phyloP scores from a whole-genome alignment of 1,284 basidiomycete genomes.

The Fistulina hepatica region DNA sequence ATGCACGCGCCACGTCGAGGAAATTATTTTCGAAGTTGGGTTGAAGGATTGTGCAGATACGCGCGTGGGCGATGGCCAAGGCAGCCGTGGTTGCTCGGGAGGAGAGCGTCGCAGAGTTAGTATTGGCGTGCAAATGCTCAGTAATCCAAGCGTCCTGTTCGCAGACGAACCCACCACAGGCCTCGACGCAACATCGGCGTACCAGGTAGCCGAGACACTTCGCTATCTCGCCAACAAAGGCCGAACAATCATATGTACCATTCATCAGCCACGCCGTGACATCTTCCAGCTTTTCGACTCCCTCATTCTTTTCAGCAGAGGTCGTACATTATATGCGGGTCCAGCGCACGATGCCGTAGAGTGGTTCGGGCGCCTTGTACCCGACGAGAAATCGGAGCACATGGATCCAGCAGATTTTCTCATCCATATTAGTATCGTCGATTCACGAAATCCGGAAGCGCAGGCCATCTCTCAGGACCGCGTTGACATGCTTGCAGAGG shows the following conservation, averaged over 20 bases:
- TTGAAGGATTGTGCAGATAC: slow-evolving; percentile 35
- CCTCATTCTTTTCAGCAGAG: slow-evolving; percentile 34
- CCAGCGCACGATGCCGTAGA: slow-evolving; percentile 22
- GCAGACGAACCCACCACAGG: slow-evolving; percentile 36
- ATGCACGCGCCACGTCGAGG: slow-evolving; percentile 31
- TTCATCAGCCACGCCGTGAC: slow-evolving; percentile 44
- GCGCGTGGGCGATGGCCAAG: slow-evolving; percentile 31
- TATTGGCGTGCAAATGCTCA: slow-evolving; percentile 30
- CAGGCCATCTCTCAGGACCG: slow-evolving; percentile 23
- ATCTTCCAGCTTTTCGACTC: slow-evolving; percentile 36
- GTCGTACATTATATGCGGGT: slow-evolving; percentile 35
- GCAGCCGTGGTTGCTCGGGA: slow-evolving; percentile 36
- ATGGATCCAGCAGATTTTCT: slow-evolving; percentile 35
- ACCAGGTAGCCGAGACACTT: slow-evolving; percentile 34
- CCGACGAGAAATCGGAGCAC: slow-evolving; percentile 20
- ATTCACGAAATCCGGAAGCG: slow-evolving; percentile 28
- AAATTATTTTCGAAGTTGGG: slow-evolving; percentile 39
- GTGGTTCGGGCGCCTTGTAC: slow-evolving; percentile 29
- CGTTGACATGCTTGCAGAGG: slow-evolving; percentile 20
- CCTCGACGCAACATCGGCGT: slow-evolving; percentile 37
- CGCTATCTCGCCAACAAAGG: slow-evolving; percentile 34
- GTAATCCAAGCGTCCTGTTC: slow-evolving; percentile 35
- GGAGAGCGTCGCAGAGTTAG: slow-evolving; percentile 30
- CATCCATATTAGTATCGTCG: slow-evolving; percentile 34
- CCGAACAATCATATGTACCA: slow-evolving; percentile 35